Conservation (phyloP, 148 eudicot genomes). For the Vaccinium macrocarpon region DNA sequence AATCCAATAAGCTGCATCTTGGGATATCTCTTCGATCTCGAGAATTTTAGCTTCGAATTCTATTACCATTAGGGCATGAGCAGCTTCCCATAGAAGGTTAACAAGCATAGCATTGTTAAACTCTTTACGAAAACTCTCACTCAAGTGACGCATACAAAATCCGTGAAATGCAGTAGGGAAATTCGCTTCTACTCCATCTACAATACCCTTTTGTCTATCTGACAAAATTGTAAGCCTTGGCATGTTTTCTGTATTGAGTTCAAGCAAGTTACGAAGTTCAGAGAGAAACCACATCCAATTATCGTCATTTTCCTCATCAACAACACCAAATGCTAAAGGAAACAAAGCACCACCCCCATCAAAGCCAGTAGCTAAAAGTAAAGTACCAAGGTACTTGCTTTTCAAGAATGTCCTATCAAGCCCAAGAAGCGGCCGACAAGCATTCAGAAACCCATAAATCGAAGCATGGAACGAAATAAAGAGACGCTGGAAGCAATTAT, state of each 20-base stretch:
- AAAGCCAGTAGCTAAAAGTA: slow-evolving; percentile 54
- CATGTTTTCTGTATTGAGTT: slow-evolving; percentile 55
- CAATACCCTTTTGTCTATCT: slow-evolving; percentile 48
- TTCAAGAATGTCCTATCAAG: slow-evolving; percentile 48
- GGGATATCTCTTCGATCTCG: slow-evolving; percentile 47
- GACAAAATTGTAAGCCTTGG: slow-evolving; percentile 63
- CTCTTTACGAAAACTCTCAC: slow-evolving; percentile 53
- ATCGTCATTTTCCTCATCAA: slow-evolving; percentile 58
- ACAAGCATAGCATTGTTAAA: slow-evolving; percentile 42
- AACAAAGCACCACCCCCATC: slow-evolving; percentile 63
- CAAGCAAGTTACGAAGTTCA: slow-evolving; percentile 52
- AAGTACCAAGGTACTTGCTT: slow-evolving; percentile 57
- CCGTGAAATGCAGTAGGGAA: slow-evolving; percentile 62
- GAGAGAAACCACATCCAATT: slow-evolving; percentile 71
- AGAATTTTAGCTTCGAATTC: slow-evolving; percentile 46
- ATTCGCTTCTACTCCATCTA: slow-evolving; percentile 51
- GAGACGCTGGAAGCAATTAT: slow-evolving; percentile 53
- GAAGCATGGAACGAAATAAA: slow-evolving; percentile 60
- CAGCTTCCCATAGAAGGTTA: slow-evolving; percentile 57
- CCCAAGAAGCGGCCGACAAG: slow-evolving; percentile 52
- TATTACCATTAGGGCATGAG: slow-evolving; percentile 40
- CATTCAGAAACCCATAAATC: slow-evolving; percentile 56
- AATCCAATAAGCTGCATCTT: slow-evolving; percentile 56
- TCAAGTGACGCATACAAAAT: slow-evolving; percentile 54
- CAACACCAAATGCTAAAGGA: slow-evolving; percentile 62